Base-by-base conservation (phyloP, 441 rosid genomes). In the Mallotus repandus region DNA sequence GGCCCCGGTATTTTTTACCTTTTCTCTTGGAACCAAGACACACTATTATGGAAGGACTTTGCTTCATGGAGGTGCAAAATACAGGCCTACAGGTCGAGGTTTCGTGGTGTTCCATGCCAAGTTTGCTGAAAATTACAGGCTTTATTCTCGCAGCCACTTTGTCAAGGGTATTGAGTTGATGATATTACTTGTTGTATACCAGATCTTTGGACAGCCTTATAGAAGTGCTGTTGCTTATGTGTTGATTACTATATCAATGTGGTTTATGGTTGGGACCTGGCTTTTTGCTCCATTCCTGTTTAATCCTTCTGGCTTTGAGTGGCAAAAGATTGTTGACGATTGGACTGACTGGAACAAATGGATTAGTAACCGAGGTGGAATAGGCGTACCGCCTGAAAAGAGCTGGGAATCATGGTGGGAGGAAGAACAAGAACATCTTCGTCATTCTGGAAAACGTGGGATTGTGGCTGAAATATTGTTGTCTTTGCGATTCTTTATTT, bases 361-460 rank as follows among this genome's bases (percentile, higher is more conserved):
- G 99, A 89, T 94, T 55, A 86, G 86, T 68, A 96, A 94, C 81
- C 80, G 85, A 15, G 99, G 99, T 7, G 99, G 99, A 63, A 94
- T 94, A 21, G 99, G 99, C 76, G 98, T 96, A 21, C 93, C 94
- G 1, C 86, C 98, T n/a, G 98, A 89, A 75, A 94, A 94, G 79
- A 94, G 99, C 81, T 96, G 99, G 99, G 99, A 96, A 78, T 96
- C 99, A 0, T 96, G 99, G 99, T 96, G 99, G 98, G 99, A 96
- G 72, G 96, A 96, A 80, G 98, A 96, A 84, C 98, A 94, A 78
- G 99, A 96, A 66, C 99, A 96, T 87, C 92, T 96, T 66, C 90
- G 64, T 38, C 73, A 85, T 81, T 94, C 99, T 38, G 98, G 98
- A 74, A 92, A 86, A 79, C 98, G 99, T 63, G 99, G 99, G 63